Percentiles rank a stretch among this genome's conserved stretches.
phyloP scores from a whole-genome alignment of 1,284 basidiomycete species.

The Cryptococcus floricola region DNA sequence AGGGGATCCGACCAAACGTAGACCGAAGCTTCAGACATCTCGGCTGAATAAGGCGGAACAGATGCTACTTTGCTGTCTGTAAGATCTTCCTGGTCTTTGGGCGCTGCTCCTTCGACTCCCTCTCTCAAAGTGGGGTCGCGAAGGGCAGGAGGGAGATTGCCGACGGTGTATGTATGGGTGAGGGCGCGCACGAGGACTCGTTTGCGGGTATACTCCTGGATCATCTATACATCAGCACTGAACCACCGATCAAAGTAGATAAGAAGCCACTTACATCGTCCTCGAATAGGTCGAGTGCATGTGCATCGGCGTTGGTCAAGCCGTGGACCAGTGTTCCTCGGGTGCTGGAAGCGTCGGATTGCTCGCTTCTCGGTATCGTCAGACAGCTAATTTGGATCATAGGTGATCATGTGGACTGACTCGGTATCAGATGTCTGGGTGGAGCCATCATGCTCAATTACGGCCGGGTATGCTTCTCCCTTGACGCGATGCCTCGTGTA shows the following conservation, averaged over 20 bases:
- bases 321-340: slow-evolving; percentile 68
- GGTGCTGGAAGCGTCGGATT: slow-evolving; percentile 53
- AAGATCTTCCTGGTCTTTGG: too few relatives aligned
- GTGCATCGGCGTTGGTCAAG: slow-evolving; percentile 59
- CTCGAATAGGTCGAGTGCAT: slow-evolving; percentile 69
- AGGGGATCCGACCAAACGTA: slow-evolving; percentile 64
- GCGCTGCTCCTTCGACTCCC: neutral
- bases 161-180: neutral
- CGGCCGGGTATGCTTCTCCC: slow-evolving; percentile 69
- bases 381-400: neutral
- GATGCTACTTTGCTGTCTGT: too few relatives aligned
- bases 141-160: neutral
- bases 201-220: neutral
- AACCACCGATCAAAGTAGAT: neutral
- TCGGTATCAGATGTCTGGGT: slow-evolving; percentile 12
- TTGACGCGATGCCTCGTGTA: slow-evolving; percentile 70
- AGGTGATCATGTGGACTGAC: slow-evolving; percentile 2
- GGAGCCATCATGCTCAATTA: slow-evolving; percentile 51
- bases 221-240: neutral
- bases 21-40: slow-evolving; percentile 53
- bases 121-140: neutral
- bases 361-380: slow-evolving; percentile 23
- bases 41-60: too few relatives aligned
- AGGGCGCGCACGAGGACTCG: neutral
- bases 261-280: slow-evolving; percentile 58